Percentiles rank a stretch among this genome's conserved stretches.
Evolutionary conservation across 768 basidiomycete species (phyloP).

Genomic region (Clitopilus hobsonii): DNA sequence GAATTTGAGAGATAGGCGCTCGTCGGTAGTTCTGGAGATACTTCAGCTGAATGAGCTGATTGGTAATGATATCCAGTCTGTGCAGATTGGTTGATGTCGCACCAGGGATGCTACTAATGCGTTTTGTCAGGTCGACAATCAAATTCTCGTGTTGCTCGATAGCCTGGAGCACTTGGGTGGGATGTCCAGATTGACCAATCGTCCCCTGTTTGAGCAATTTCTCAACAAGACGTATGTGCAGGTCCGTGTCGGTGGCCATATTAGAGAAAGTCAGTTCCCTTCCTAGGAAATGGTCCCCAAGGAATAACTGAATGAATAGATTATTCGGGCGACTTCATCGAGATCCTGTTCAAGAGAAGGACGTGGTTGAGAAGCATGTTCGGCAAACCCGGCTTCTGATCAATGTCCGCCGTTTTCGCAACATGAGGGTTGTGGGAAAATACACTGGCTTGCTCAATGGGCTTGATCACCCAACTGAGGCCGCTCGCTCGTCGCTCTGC

Average conservation of each 20-base stretch:
- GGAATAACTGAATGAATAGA: no score
- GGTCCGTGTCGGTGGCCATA: background rate
- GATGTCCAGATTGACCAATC: no score
- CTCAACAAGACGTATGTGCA: background rate
- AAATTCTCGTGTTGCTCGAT: background rate
- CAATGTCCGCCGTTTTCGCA: no score
- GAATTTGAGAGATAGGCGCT: conserved; percentile 6
- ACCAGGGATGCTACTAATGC: background rate
- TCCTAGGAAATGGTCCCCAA: no score
- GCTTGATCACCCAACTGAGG: no score
- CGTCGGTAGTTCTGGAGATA: background rate
- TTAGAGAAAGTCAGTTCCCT: background rate
- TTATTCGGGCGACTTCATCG: no score
- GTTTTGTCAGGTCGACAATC: background rate
- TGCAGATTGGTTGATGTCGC: background rate
- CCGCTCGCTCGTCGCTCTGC: no score
- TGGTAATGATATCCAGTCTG: background rate
- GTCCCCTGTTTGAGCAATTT: background rate
- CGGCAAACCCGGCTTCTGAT: no score
- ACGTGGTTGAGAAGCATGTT: no score
- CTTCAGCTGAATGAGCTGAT: background rate
- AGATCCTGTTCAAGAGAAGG: no score
- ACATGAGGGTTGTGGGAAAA: no score
- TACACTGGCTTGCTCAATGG: no score
- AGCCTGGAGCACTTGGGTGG: background rate